Evolutionary conservation across 73 alveolate genomes (phyloP), one percentile per base, ranked within the genome.

Genomic region (Paramecium biaurelia): DNA sequence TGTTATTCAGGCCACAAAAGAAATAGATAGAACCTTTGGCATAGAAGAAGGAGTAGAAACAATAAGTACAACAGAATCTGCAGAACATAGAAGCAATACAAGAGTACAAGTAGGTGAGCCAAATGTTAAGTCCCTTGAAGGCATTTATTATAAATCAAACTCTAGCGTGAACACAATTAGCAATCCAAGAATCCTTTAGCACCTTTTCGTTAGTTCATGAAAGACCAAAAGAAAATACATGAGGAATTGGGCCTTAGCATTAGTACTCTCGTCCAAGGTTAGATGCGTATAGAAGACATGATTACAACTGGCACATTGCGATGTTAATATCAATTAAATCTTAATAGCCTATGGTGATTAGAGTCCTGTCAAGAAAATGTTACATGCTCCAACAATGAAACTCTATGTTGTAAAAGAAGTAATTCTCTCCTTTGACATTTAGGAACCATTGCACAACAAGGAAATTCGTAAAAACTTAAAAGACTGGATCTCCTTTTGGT

Each of bases 371-470:
- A 95, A 93, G 70, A 95, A 95, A 90, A 92, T 89, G 95, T 86
- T 95, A 12, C 98, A 95, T 89, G 98, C 98, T 14, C 98, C 98
- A 26, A 76, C 97, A 20, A 86, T 95, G 43, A 41, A 92, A 42
- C 49, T 95, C 6, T 95, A 92, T 85, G 85, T 89, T 34, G 92
- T 93, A 43, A 95, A 95, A 93, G 97, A 95, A 70, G 96, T 95
- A 79, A 53, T 53, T 53, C 30, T 15, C 2, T 1, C 1, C 15
- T 8, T 43, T n/a, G n/a, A 21, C 47, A 42, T 37, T 43, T 43
- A 79, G 90, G 90, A 79, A 38, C 98, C 98, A n/a, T 63, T 94
- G 11, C 63, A 85, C 41, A 84, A 85, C 42, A 49, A 94, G 47
- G 96, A 89, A 41, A 84, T 88, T 92, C 76, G 98, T 47, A 63